Base-by-base conservation (phyloP, 2,329 filamentous ascomycete species). In the Onygenales sp. region DNA sequence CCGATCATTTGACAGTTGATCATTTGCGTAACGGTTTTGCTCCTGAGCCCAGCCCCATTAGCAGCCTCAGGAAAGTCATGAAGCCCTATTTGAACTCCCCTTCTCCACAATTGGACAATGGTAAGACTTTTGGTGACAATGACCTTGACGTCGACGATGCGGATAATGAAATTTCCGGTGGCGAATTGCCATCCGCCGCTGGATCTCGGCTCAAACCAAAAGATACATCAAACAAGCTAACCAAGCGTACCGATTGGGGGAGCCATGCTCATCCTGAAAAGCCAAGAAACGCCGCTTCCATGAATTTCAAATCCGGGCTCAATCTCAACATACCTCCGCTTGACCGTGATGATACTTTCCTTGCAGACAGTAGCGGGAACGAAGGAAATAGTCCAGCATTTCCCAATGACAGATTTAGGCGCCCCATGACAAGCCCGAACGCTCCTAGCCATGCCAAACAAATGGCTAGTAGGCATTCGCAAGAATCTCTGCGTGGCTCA, bases 41-140 rank as follows among this genome's bases (percentile, higher is more conserved):
- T 14, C 45, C 62, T 51, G 62, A 72, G 57, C 74, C 74, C 39
- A 89, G 82, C 62, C 84, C 88, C 13, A 81, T 86, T 39, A 93
- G 87, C 66, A 95, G 89, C 69, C 74, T 95, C 60, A 82, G 88
- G 55, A 82, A 88, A 70, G 87, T 88, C 51, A 95, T 95, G 89
- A 87, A 86, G 69, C 89, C 88, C 6, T 96, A 89, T 66, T 72
- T 95, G 13, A 67, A 69, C n/a, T 57, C 61, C 36, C 52, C 42
- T 17, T 54, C 59, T 21, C 59, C 63, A 34, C 21, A 27, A 5
- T 27, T 27, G 21, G 21, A 27, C 17, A 27, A 27, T 27, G 21
- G 21, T 27, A 27, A 27, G 5, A 3, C 21, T 1, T 27, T 27
- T 27, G 40, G 8, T 1, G 49, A 37, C 31, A 6, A 51, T 7